Percentiles rank a stretch among this genome's conserved stretches.
phyloP scores from a whole-genome alignment of 495 filamentous ascomycete species.

The Tuber magnatum region DNA sequence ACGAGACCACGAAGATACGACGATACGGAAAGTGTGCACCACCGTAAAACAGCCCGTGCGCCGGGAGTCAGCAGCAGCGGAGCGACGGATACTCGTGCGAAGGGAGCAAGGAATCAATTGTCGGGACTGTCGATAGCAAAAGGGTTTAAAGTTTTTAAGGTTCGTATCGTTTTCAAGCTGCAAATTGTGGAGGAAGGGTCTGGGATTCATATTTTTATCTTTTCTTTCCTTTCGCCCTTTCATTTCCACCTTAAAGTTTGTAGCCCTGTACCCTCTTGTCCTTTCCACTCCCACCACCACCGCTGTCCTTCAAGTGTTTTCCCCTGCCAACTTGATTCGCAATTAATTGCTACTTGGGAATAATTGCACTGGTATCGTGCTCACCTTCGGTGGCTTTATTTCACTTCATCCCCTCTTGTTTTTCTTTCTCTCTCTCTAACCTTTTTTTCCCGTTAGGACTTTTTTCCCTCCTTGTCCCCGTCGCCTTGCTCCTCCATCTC shows the following conservation, averaged over 20 bases:
- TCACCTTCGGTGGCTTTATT: background rate
- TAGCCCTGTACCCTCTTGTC: background rate
- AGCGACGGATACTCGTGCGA: background rate
- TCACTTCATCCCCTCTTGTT: background rate
- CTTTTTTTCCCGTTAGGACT: background rate
- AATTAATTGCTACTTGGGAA: background rate
- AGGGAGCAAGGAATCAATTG: background rate
- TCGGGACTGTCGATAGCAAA: background rate
- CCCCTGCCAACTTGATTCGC: background rate
- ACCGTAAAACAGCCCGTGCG: background rate
- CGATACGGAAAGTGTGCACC: background rate
- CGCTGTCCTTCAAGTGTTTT: background rate
- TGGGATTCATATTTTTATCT: background rate
- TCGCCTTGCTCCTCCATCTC: background rate
- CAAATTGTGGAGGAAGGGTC: background rate
- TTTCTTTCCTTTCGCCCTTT: background rate
- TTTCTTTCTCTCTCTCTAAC: background rate
- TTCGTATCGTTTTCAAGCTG: background rate
- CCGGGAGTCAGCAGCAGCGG: background rate
- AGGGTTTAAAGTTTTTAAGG: background rate
- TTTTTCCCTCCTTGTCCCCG: background rate
- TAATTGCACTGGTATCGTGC: background rate
- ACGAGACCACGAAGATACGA: constrained; percentile 2
- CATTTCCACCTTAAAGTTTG: background rate
- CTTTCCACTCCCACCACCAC: background rate